Conservation (phyloP, 2,329 filamentous ascomycete genomes). For the Lachnellula arida region DNA sequence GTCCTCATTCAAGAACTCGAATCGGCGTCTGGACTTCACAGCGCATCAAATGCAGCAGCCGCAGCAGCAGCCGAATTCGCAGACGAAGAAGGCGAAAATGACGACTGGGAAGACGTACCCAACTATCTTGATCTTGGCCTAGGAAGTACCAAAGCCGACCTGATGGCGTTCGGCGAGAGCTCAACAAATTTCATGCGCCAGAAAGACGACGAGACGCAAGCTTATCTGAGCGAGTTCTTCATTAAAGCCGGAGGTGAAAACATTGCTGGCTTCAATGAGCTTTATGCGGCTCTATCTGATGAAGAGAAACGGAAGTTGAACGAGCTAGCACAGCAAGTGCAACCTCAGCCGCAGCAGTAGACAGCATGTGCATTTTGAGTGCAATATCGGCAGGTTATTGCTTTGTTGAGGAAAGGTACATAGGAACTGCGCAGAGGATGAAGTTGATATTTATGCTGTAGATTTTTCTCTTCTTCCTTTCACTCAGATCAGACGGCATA, state of each 20-base stretch:
- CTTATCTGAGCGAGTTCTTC: slow-evolving; percentile 81
- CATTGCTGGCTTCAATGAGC: slow-evolving; percentile 34
- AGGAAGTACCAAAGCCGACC: slow-evolving; percentile 62
- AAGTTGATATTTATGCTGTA: not conserved
- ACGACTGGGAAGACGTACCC: slow-evolving; percentile 85
- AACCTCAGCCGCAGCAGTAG: not conserved
- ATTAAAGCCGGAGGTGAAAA: slow-evolving; percentile 36
- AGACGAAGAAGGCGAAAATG: slow-evolving; percentile 67
- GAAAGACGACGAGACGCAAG: slow-evolving; percentile 86
- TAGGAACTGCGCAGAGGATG: not conserved
- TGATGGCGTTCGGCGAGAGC: slow-evolving; percentile 72
- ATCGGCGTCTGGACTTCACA: slow-evolving; percentile 66
- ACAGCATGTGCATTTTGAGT: not conserved
- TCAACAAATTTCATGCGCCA: slow-evolving; percentile 53
- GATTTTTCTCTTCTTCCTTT: not conserved
- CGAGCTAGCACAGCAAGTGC: slow-evolving; percentile 26
- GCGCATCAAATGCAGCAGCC: slow-evolving; percentile 52
- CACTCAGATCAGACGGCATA: not conserved
- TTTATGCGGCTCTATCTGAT: slow-evolving; percentile 33
- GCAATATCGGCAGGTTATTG: not conserved
- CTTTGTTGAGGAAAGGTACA: not conserved
- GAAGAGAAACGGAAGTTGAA: slow-evolving; percentile 45
- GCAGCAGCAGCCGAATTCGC: slow-evolving; percentile 54
- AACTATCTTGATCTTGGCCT: slow-evolving; percentile 72
- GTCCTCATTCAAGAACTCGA: slow-evolving; percentile 88